Evolutionary conservation across 192 early-diverging fungal species (phyloP), one percentile per base, ranked within the genome.

Genomic region (Dissophora ornata): DNA sequence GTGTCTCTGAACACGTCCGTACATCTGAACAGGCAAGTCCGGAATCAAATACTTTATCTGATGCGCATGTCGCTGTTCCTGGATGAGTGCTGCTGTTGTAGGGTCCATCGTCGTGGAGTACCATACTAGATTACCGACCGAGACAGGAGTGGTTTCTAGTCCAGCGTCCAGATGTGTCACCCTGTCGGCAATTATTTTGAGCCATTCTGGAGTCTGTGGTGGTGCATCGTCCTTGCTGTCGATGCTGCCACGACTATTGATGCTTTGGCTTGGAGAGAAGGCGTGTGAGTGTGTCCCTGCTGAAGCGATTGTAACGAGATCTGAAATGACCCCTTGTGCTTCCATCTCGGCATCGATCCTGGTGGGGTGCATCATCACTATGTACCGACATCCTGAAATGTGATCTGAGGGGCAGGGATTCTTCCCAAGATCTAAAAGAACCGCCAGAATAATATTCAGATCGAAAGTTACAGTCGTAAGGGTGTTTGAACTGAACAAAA

Each of bases 361-460:
- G 15, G 18, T n/a, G 9, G 71, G 46, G 40, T 67, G 73, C 73
- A 77, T 67, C 73, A 77, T 77, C 28, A 77, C 51, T 9, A 77
- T 66, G 38, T 77, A 77, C 28, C 63, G 57, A 15, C 73, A 77
- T 21, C 24, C 46, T 10, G 73, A 71, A 21, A 71, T 57, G 53
- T 62, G 59, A 24, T 63, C 55, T 36, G 57, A 13, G 16, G 59
- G 70, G n/a, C 62, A 65, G 4, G 2, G 36, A 16, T 62, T n/a
- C 18, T 45, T 45, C 44, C 12, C 36, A 5, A 9, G 36, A 38
- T 5, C 36, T 47, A 22, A 12, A 47, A 12, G 18, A 5, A 16
- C 6, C 21, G 49, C 25, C 22, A n/a, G n/a, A n/a, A n/a, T n/a
- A n/a, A n/a, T n/a, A n/a, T n/a, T n/a, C n/a, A n/a, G n/a, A n/a